Evolutionary conservation across 1,284 basidiomycete genomes (phyloP).

Genomic region (Nidula niveotomentosa): DNA sequence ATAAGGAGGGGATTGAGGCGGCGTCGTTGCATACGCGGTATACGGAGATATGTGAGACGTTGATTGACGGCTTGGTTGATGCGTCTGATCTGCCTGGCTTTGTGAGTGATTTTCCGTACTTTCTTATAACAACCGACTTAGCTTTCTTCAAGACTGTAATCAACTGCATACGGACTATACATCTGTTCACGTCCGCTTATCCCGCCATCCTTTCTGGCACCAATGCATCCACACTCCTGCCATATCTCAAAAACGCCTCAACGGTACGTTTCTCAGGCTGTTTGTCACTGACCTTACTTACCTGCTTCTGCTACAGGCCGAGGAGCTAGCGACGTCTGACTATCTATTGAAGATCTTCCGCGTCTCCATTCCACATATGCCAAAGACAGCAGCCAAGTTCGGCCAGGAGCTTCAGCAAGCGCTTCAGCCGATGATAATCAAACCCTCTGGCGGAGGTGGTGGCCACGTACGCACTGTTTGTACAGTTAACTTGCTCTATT

Average conservation of each 20-base stretch:
- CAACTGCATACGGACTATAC: conserved; percentile 83
- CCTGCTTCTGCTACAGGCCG: conserved; percentile 47
- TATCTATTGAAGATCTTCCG: conserved; percentile 89
- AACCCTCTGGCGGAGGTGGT: conserved; percentile 68
- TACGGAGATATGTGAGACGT: conserved; percentile 74
- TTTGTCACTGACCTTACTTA: neutral
- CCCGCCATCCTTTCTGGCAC: conserved; percentile 79
- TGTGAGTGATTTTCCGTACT: conserved; percentile 42
- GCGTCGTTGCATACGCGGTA: conserved; percentile 61
- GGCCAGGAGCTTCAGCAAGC: conserved; percentile 81
- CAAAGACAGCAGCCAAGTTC: conserved; percentile 84
- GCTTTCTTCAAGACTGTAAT: conserved; percentile 59
- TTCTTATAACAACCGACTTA: conserved; percentile 12
- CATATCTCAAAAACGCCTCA: conserved; percentile 82
- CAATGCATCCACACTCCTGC: conserved; percentile 81
- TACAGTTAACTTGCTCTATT: conserved; percentile 1
- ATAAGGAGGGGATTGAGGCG: conserved; percentile 55
- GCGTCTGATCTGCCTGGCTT: conserved; percentile 77
- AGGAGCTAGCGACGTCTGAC: conserved; percentile 83
- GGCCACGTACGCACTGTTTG: conserved; percentile 46
- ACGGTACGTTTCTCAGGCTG: conserved; percentile 41
- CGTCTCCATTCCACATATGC: conserved; percentile 83
- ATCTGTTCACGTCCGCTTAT: conserved; percentile 79
- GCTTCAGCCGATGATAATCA: conserved; percentile 86
- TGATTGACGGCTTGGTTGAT: conserved; percentile 89